Percentiles rank a stretch among this genome's conserved stretches.
These are phyloP conservation scores for Penicillium sclerotigenum DNA, from an alignment of 2,329 filamentous ascomycete species.

Conservation along the genomic window DNA sequence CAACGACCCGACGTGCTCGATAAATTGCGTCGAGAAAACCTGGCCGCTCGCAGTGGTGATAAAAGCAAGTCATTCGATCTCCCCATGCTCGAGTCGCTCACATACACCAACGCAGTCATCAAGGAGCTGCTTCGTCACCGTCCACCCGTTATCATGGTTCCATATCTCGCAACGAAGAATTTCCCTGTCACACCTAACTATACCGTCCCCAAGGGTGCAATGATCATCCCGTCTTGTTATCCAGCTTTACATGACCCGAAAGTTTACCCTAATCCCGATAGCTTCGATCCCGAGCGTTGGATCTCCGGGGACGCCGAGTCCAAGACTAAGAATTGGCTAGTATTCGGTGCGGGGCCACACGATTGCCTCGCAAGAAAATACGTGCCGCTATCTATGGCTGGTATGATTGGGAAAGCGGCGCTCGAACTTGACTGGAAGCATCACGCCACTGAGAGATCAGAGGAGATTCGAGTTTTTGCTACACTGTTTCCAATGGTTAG, in stretches of 20 bases:
- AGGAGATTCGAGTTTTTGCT: slow-evolving; percentile 53
- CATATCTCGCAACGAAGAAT: slow-evolving; percentile 49
- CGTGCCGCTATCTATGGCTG: slow-evolving; percentile 51
- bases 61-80: slow-evolving; percentile 43
- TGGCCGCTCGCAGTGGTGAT: slow-evolving; percentile 46
- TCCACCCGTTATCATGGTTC: slow-evolving; percentile 55
- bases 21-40: slow-evolving; percentile 49
- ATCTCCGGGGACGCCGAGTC: slow-evolving; percentile 51
- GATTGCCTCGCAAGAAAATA: slow-evolving; percentile 52
- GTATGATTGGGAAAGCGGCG: slow-evolving; percentile 53
- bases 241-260: slow-evolving; percentile 52
- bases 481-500: slow-evolving; percentile 51
- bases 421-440: slow-evolving; percentile 53
- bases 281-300: slow-evolving; percentile 53
- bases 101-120: slow-evolving; percentile 53
- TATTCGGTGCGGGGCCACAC: slow-evolving; percentile 52
- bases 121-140: slow-evolving; percentile 54
- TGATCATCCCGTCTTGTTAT: slow-evolving; percentile 53
- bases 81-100: slow-evolving; percentile 49
- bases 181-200: slow-evolving; percentile 51
- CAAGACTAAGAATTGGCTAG: slow-evolving; percentile 55
- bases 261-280: slow-evolving; percentile 47
- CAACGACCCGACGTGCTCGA: slow-evolving; percentile 51
- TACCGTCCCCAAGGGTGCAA: slow-evolving; percentile 50
- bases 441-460: slow-evolving; percentile 48